A percentile compares a stretch with the other conserved stretches of the same genome.
Evolutionary conservation across 2,329 filamentous ascomycete species (phyloP).

Genomic region (Fusarium sp.): DNA sequence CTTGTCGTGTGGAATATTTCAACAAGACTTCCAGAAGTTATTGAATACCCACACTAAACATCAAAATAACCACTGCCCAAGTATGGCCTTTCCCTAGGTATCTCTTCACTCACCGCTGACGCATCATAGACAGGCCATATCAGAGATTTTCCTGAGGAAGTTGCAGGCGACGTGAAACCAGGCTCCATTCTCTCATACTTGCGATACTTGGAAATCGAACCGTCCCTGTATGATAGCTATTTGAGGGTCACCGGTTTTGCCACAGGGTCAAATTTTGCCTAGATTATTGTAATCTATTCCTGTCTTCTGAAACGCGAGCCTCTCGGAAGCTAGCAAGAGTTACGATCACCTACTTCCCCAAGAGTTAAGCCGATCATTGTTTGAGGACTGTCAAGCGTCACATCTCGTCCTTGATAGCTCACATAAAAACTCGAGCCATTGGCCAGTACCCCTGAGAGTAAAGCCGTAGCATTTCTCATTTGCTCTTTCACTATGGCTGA

Average conservation of each 20-base stretch:
- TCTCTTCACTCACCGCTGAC: not conserved
- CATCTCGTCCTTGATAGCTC: not conserved
- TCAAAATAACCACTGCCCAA: not conserved
- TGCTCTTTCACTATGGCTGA: constrained; percentile 22
- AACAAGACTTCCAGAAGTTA: not conserved
- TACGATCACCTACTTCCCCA: not conserved
- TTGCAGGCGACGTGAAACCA: not conserved
- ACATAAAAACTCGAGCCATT: not conserved
- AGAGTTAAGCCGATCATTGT: not conserved
- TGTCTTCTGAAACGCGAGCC: not conserved
- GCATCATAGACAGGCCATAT: not conserved
- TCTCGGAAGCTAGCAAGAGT: not conserved
- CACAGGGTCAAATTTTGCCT: not conserved
- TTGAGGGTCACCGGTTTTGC: not conserved
- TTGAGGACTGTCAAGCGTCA: not conserved
- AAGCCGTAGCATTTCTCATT: not conserved
- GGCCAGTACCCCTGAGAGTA: not conserved
- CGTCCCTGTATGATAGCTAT: not conserved
- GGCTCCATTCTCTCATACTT: not conserved
- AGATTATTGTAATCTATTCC: not conserved
- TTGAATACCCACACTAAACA: not conserved
- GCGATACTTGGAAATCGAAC: not conserved
- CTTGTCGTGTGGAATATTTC: constrained; percentile 13
- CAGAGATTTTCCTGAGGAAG: not conserved
- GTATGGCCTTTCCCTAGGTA: not conserved